Conservation (phyloP, 495 filamentous ascomycete species). For the Penicillium longicatenatum region DNA sequence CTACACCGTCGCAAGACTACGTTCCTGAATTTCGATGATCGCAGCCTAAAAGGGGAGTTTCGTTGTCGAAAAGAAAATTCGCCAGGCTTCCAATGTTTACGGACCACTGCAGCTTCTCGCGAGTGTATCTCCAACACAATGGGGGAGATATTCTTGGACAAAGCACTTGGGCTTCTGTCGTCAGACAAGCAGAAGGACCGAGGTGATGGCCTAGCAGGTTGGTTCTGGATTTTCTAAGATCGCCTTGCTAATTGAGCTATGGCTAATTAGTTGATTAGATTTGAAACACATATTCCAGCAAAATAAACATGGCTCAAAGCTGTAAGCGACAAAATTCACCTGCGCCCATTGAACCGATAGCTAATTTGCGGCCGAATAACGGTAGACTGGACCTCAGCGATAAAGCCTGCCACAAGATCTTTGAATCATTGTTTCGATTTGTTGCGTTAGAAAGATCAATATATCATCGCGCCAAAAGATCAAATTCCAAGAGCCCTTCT, state of each 20-base stretch:
- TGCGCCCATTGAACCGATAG: background rate
- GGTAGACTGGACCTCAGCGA: conserved; percentile 61
- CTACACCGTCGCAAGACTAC: background rate
- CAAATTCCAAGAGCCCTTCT: conserved; percentile 45
- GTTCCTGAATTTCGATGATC: conserved; percentile 1
- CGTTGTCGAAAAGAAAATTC: background rate
- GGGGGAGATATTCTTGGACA: conserved; percentile 43
- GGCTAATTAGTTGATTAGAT: conserved; percentile 40
- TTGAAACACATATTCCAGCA: conserved; percentile 65
- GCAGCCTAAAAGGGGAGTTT: background rate
- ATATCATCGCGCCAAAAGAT: conserved; percentile 58
- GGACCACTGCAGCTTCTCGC: background rate
- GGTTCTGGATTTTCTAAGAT: conserved; percentile 6
- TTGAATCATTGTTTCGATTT: conserved; percentile 76
- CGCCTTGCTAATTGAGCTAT: background rate
- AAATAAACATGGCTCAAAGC: conserved; percentile 55
- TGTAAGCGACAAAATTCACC: conserved; percentile 44
- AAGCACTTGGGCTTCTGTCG: conserved; percentile 42
- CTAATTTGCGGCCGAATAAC: conserved; percentile 23
- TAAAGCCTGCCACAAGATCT: conserved; percentile 77
- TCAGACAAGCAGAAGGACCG: conserved; percentile 59
- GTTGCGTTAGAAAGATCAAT: conserved; percentile 64
- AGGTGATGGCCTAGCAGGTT: conserved; percentile 54
- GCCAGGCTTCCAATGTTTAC: background rate
- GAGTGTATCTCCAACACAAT: conserved; percentile 16